These are phyloP conservation scores for Corymbia maculata DNA, from an alignment of 345 rosid genomes.

Conservation along the genomic window DNA sequence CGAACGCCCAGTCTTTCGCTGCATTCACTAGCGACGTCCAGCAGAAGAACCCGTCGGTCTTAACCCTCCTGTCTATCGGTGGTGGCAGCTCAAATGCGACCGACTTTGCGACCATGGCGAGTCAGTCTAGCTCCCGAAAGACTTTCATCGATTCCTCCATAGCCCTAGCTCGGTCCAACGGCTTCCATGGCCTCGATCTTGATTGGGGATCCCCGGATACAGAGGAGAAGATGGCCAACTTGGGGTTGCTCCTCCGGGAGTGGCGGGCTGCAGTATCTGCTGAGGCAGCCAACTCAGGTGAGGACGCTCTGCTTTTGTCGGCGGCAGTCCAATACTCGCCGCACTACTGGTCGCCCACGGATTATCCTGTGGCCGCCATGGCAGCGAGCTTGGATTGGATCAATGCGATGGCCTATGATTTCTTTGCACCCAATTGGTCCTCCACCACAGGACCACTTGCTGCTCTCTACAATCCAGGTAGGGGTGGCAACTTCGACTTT, in stretches of 20 bases:
- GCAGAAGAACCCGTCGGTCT: background rate
- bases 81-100: background rate
- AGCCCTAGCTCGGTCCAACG: constrained; percentile 23
- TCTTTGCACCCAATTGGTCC: constrained; percentile 38
- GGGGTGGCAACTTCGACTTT: background rate
- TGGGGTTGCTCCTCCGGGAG: constrained; percentile 23
- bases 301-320: constrained; percentile 20
- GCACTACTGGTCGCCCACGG: background rate
- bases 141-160: constrained; percentile 50
- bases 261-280: constrained; percentile 29
- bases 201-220: constrained; percentile 43
- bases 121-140: constrained; percentile 10
- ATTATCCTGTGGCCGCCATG: constrained; percentile 27
- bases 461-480: constrained; percentile 38
- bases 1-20: background rate
- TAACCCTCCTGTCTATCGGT: background rate
- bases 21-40: background rate
- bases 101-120: background rate
- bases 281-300: constrained; percentile 26
- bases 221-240: constrained; percentile 25
- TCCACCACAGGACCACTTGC: constrained; percentile 46
- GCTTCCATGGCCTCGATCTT: constrained; percentile 55
- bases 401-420: constrained; percentile 55
- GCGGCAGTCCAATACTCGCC: constrained; percentile 31
- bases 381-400: constrained; percentile 45